Conservation (phyloP, 2,329 filamentous ascomycete genomes). For the Pseudocercospora musae region DNA sequence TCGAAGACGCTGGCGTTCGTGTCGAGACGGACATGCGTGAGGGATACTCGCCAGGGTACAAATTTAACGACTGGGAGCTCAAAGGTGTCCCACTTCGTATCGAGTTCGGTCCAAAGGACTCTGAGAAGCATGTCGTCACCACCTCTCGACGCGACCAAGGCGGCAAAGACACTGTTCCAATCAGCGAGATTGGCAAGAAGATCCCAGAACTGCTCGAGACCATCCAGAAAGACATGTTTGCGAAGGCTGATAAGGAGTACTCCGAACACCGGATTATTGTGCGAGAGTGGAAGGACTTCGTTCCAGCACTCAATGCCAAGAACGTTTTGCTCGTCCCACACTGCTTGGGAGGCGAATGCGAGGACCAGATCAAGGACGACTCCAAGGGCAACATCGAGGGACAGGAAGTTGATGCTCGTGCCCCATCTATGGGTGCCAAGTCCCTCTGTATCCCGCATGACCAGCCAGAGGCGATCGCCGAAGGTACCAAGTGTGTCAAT, state of each 20-base stretch:
- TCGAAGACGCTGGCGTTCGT: slow-evolving; percentile 72
- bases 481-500: slow-evolving; percentile 86
- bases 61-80: slow-evolving; percentile 98
- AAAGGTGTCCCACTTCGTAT: slow-evolving; percentile 91
- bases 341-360: slow-evolving; percentile 79
- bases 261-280: slow-evolving; percentile 75
- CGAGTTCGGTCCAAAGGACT: slow-evolving; percentile 94
- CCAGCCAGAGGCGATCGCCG: slow-evolving; percentile 70
- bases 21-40: slow-evolving; percentile 81
- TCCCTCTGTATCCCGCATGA: slow-evolving; percentile 77
- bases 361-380: slow-evolving; percentile 91
- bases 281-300: slow-evolving; percentile 84
- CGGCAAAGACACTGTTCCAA: slow-evolving; percentile 72
- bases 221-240: slow-evolving; percentile 81
- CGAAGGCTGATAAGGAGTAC: slow-evolving; percentile 74
- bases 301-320: slow-evolving; percentile 84
- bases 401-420: slow-evolving; percentile 65
- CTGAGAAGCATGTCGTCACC: slow-evolving; percentile 77
- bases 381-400: slow-evolving; percentile 71
- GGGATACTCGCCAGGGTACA: slow-evolving; percentile 89
- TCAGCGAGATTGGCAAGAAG: slow-evolving; percentile 68
- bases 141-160: slow-evolving; percentile 81
- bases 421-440: slow-evolving; percentile 74
- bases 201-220: slow-evolving; percentile 80
- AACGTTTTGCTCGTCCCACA: slow-evolving; percentile 90